Evolutionary conservation across 768 basidiomycete species (phyloP).

Genomic region (Daedalea quercina): DNA sequence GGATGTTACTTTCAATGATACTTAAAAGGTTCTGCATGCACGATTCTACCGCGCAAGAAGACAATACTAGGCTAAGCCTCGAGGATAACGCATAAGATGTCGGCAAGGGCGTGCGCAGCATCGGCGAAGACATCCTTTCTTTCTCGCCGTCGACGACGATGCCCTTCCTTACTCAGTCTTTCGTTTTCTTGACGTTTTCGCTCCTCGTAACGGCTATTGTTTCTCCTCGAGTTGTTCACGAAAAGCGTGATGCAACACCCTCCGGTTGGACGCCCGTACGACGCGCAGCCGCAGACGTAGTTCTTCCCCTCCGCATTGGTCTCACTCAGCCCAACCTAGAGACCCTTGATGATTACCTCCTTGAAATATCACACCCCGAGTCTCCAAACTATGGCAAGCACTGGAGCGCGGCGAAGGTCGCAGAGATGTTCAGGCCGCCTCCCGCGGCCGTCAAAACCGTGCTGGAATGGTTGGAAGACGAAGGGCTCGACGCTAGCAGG

Average conservation of each 20-base stretch:
- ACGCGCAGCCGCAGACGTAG: constrained; percentile 25
- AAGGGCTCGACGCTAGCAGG: constrained; percentile 33
- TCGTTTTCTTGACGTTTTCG: neutral
- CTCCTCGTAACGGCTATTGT: neutral
- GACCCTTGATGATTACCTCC: constrained; percentile 37
- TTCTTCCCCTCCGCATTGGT: constrained; percentile 44
- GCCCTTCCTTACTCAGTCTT: neutral
- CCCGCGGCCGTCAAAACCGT: constrained; percentile 35
- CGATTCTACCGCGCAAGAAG: too few relatives aligned
- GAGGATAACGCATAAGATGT: too few relatives aligned
- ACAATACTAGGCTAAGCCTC: too few relatives aligned
- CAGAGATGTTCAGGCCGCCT: constrained; percentile 39
- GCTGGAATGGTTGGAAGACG: constrained; percentile 34
- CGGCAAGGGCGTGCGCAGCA: too few relatives aligned
- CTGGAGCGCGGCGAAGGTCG: constrained; percentile 37
- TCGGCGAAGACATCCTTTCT: too few relatives aligned
- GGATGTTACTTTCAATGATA: too few relatives aligned
- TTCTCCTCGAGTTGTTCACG: constrained; percentile 33
- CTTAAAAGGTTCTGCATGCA: too few relatives aligned
- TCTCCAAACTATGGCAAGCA: constrained; percentile 46
- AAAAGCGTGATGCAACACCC: constrained; percentile 22
- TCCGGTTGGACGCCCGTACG: constrained; percentile 34
- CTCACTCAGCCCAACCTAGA: constrained; percentile 41
- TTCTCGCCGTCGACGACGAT: neutral
- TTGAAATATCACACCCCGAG: constrained; percentile 43